phyloP scores from a whole-genome alignment of 129 eudicot genomes.

The Flaveria bidentis region DNA sequence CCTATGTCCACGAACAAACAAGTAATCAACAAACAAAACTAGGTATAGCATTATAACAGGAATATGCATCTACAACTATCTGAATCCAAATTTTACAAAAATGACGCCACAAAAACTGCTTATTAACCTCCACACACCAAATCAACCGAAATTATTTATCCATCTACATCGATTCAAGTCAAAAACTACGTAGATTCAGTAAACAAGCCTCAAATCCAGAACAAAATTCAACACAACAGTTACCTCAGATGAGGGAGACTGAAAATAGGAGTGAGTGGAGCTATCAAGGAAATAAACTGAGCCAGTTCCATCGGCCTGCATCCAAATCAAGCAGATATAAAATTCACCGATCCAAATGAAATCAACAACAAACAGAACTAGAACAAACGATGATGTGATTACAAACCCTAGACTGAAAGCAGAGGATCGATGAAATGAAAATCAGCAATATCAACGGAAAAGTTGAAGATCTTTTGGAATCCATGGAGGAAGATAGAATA shows the following conservation, averaged over 20 bases:
- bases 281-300: slow-evolving; percentile 76
- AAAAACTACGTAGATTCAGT: neutral
- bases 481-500: neutral
- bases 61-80: neutral
- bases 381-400: slow-evolving; percentile 12
- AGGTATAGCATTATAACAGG: too few species aligned
- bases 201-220: neutral
- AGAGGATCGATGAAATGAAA: slow-evolving; percentile 23
- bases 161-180: neutral
- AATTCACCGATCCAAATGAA: slow-evolving; percentile 26
- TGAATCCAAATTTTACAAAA: neutral
- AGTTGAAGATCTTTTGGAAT: slow-evolving; percentile 7
- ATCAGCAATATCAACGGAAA: slow-evolving; percentile 17
- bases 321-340: slow-evolving; percentile 18
- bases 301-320: slow-evolving; percentile 58
- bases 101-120: neutral
- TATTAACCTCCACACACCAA: neutral
- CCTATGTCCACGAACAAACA: neutral
- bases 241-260: slow-evolving; percentile 40
- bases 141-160: neutral
- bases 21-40: neutral
- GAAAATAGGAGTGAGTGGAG: slow-evolving; percentile 58
- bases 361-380: neutral
- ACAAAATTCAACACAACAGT: slow-evolving; percentile 17
- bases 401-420: slow-evolving; percentile 40